A percentile compares a stretch with the other conserved stretches of the same genome.
Evolutionary conservation across 192 early-diverging fungal genomes (phyloP).

Genomic region (Paraglomus brasilianum): DNA sequence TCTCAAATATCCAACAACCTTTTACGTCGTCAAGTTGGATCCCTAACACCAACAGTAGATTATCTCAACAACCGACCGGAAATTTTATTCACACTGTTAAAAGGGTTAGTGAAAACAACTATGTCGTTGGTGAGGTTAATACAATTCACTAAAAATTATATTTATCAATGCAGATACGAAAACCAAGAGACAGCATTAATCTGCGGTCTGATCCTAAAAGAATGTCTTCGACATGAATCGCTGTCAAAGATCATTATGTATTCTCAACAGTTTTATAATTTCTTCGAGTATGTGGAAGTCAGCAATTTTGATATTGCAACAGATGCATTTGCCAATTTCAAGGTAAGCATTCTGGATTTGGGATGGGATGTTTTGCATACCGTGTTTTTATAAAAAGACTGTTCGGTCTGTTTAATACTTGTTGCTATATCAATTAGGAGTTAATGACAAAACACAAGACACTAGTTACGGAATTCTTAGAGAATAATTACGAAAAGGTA

Average conservation of each 20-base stretch:
- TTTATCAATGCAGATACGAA: conserved; percentile 67
- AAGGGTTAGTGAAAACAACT: conserved; percentile 56
- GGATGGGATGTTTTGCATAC: neutral
- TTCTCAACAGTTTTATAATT: conserved; percentile 86
- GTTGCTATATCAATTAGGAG: conserved; percentile 51
- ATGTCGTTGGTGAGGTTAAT: too few relatives aligned
- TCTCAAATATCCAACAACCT: conserved; percentile 97
- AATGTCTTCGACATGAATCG: conserved; percentile 93
- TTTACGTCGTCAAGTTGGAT: conserved; percentile 90
- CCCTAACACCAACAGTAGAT: conserved; percentile 94
- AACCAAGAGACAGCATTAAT: conserved; percentile 95
- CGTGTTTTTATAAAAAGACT: neutral
- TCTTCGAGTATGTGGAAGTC: conserved; percentile 95
- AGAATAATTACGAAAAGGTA: conserved; percentile 83
- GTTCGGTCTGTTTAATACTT: neutral
- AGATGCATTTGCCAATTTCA: conserved; percentile 98
- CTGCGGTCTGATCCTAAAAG: conserved; percentile 96
- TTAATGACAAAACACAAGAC: conserved; percentile 93
- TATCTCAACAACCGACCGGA: conserved; percentile 84
- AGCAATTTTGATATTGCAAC: conserved; percentile 98
- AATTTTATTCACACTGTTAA: conserved; percentile 78
- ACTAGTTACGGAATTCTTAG: conserved; percentile 87
- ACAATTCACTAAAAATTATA: too few relatives aligned
- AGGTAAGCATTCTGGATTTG: conserved; percentile 46
- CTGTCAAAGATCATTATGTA: conserved; percentile 84